phyloP scores from a whole-genome alignment of 2,329 filamentous ascomycete genomes.

The Lecanosticta acicola region DNA sequence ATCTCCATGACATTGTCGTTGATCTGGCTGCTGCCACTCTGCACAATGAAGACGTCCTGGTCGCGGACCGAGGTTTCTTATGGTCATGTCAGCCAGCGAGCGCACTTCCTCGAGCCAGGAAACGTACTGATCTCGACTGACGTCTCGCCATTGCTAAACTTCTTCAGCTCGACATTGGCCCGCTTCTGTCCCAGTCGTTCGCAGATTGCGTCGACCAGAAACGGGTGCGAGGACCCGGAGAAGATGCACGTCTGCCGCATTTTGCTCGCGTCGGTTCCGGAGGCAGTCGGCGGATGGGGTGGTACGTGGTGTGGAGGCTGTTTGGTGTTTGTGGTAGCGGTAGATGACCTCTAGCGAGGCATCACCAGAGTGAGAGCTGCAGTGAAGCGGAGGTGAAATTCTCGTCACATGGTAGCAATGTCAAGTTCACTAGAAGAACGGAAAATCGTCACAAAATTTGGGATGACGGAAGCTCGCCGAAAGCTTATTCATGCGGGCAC shows the following conservation, averaged over 20 bases:
- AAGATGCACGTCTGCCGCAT: conserved; percentile 66
- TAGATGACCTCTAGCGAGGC: conserved; percentile 22
- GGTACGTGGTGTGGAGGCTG: neutral
- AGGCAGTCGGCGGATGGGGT: neutral
- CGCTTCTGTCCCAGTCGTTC: conserved; percentile 58
- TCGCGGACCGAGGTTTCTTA: conserved; percentile 70
- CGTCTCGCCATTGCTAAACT: conserved; percentile 66
- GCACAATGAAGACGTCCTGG: conserved; percentile 97
- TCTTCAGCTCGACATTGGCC: conserved; percentile 56
- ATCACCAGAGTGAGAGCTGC: conserved; percentile 10
- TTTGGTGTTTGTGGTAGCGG: conserved; percentile 5
- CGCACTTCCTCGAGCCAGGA: neutral
- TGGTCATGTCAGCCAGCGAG: conserved; percentile 26
- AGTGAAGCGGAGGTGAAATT: conserved; percentile 7
- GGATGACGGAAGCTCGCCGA: neutral
- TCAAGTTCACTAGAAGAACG: neutral
- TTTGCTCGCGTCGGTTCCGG: conserved; percentile 19
- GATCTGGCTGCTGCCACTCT: conserved; percentile 91
- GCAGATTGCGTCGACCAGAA: conserved; percentile 60
- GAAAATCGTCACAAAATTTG: neutral
- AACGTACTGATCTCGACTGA: conserved; percentile 58
- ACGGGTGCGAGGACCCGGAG: conserved; percentile 59
- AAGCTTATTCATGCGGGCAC: neutral
- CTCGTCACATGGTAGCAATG: conserved; percentile 12
- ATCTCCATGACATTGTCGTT: conserved; percentile 99